Conservation (phyloP, 495 filamentous ascomycete genomes). For the Thermochaetoides thermophila region DNA sequence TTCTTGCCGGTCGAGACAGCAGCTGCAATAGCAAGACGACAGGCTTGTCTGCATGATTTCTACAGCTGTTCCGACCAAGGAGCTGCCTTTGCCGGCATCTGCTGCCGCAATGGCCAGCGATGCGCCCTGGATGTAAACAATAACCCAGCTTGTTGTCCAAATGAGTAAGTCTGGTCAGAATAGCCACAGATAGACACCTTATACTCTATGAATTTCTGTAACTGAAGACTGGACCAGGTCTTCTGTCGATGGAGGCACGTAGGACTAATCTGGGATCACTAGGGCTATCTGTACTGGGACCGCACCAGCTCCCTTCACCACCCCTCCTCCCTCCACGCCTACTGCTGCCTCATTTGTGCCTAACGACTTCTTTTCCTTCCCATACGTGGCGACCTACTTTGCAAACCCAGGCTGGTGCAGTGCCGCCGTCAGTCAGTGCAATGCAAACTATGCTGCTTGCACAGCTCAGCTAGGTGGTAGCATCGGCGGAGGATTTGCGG, state of each 20-base stretch:
- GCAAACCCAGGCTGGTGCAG: constrained; percentile 46
- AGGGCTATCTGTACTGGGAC: constrained; percentile 33
- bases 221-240: too few species aligned
- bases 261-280: too few species aligned
- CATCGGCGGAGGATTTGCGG: constrained; percentile 37
- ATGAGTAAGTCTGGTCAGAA: constrained; percentile 26
- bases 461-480: constrained; percentile 41
- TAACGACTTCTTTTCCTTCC: constrained; percentile 50
- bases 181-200: not conserved
- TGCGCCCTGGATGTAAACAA: constrained; percentile 28
- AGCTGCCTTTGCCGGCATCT: constrained; percentile 23
- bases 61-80: constrained; percentile 30
- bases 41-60: constrained; percentile 23
- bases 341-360: constrained; percentile 28
- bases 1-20: constrained; percentile 20
- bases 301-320: constrained; percentile 31
- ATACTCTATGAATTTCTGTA: not conserved
- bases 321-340: constrained; percentile 21
- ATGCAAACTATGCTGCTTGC: constrained; percentile 48
- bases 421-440: constrained; percentile 50
- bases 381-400: constrained; percentile 52
- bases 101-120: constrained; percentile 29
- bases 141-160: constrained; percentile 32
- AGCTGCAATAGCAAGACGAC: constrained; percentile 9
- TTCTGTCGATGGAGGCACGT: too few species aligned